Evolutionary conservation across 2,329 filamentous ascomycete species (phyloP).

Genomic region (Neobulgaria alba): DNA sequence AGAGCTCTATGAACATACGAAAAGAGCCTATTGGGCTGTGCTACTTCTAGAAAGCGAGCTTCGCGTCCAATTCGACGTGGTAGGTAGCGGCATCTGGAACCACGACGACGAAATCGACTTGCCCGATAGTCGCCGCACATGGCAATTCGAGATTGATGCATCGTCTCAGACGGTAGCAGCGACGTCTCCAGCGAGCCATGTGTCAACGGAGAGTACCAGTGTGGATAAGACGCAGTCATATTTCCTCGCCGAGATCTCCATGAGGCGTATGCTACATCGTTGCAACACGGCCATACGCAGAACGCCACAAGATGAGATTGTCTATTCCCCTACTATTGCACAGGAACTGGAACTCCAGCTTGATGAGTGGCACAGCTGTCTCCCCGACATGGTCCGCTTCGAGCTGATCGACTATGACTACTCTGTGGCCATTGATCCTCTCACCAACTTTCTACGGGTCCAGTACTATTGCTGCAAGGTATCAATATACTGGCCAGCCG

Average conservation of each 20-base stretch:
- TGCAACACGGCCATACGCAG: constrained; percentile 23
- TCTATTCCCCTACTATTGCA: constrained; percentile 26
- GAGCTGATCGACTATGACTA: too few relatives aligned
- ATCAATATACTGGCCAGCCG: constrained; percentile 28
- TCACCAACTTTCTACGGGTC: constrained; percentile 14
- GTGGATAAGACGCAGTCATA: constrained; percentile 17
- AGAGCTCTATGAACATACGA: too few relatives aligned
- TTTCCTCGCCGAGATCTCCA: constrained; percentile 30
- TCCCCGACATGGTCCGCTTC: constrained; percentile 27
- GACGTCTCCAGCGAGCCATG: too few relatives aligned
- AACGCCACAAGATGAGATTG: constrained; percentile 13
- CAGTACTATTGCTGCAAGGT: constrained; percentile 27
- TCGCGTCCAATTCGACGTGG: constrained; percentile 23
- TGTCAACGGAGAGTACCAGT: constrained; percentile 1
- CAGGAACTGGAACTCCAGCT: constrained; percentile 29
- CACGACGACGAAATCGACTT: constrained; percentile 24
- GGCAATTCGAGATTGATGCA: constrained; percentile 15
- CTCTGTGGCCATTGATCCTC: constrained; percentile 3
- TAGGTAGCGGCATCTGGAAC: constrained; percentile 26
- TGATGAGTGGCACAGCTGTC: constrained; percentile 29
- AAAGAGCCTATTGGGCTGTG: constrained; percentile 23
- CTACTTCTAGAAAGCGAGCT: constrained; percentile 26
- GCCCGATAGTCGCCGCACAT: constrained; percentile 18
- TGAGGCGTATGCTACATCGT: constrained; percentile 29
- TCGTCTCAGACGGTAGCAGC: too few relatives aligned